Base-by-base conservation (phyloP, 306 rosid species). In the Cicer pinnatifidum region DNA sequence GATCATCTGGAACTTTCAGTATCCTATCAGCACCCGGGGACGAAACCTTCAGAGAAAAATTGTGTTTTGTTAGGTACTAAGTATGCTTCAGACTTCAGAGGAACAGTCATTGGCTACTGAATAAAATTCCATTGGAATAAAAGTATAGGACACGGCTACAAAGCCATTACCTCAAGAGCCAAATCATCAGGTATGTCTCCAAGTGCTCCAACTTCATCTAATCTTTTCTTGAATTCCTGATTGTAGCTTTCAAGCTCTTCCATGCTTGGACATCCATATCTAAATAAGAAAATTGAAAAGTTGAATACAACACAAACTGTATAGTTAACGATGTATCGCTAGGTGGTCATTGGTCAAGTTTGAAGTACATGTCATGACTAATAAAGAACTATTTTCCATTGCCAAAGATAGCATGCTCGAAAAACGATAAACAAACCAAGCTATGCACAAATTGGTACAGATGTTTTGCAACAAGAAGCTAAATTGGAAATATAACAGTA, bases 11-110 rank as follows among this genome's bases (percentile, higher is more conserved):
- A 58, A 94, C 86, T 86, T 85, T 87, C 20, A 94, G 82, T 67
- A 94, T 71, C 86, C 96, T 91, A 84, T 88, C 96, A 41, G 97
- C 95, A 54, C 97, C 97, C 0, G 97, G 96, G 80, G 95, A 86
- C 65, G 97, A 94, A 66, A 94, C 91, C 98, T 93, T 71, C 76
- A 82, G 67, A 71, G 73, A 11, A 67, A 70, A 82, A 70, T 4
- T 43, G 13, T 51, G 70, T 28, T 63, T 35, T 37, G 44, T 82
- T 66, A 79, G 57, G 76, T 10, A 80, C 40, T 40, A 67, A 52
- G 67, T 69, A 70, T 37, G 23, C 67, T 67, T 75, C 70, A 71
- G 74, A 60, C 67, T 67, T 75, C 70, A 71, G 74, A 60, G 67
- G 23, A 52, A 77, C 44, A 6, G 1, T 64, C 65, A 63, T 69